Evolutionary conservation across 345 rosid genomes (phyloP), one percentile per base, ranked within the genome.

Genomic region (Microthlaspi erraticum): DNA sequence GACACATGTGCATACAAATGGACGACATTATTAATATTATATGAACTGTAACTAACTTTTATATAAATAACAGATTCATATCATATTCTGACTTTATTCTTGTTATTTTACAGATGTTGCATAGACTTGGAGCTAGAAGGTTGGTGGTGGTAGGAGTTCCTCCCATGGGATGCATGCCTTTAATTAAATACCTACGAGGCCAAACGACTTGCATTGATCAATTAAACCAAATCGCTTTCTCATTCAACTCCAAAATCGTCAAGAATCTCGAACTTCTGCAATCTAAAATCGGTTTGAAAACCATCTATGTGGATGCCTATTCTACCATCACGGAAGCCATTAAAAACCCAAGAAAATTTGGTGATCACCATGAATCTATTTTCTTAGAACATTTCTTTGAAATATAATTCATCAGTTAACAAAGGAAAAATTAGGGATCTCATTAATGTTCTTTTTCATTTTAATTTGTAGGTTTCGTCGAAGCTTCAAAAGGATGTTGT

Each of bases 121-220:
- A 85, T 52, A 78, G 77, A 14, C 58, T 83, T 39, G 96, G 98
- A 41, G 80, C 83, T 5, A 84, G 66, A 39, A 82, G 90, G 70
- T 17, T 90, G 74, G 88, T 81, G 14, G 79, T 88, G 9, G 96
- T 93, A 6, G 98, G 98, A 57, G 83, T 93, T 23, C 97, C 96
- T 32, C 97, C 97, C 1, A 34, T 93, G 64, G 98, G 98, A 7
- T 93, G 98, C 74, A 79, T 93, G 89, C 98, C 97, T 18, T 53
- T 90, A 6, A 85, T 88, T 1, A 88, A 77, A 81, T 87, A 92
- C 7, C 62, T 90, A 20, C 64, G 8, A 77, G 79, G 66, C 70
- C 71, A 81, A 69, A 63, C 68, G 8, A 77, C 70, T 4, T 90
- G 98, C 12, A 81, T 82, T 8, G 84, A 80, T 46, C 70, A 79